Conservation (phyloP, 2,329 filamentous ascomycete species). For the Tolypocladium inflatum region DNA sequence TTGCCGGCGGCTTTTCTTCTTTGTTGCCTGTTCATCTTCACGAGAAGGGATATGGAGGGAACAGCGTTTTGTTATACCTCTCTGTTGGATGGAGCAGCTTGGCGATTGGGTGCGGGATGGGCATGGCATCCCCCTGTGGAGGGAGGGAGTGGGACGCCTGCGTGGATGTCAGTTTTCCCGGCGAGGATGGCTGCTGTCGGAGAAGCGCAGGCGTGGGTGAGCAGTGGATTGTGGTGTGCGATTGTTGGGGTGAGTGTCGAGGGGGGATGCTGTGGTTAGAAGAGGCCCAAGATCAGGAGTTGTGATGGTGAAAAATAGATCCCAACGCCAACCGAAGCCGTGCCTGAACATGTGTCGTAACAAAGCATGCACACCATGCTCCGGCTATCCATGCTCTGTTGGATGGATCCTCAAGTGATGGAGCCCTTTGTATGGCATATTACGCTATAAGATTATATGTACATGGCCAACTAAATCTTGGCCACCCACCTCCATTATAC, state of each 20-base stretch:
- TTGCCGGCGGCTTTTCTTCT: background rate
- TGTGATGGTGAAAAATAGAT: background rate
- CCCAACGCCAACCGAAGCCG: background rate
- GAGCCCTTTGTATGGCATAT: background rate
- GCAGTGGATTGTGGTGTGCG: background rate
- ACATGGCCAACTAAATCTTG: background rate
- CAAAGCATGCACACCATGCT: no score
- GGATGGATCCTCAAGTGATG: no score
- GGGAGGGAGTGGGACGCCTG: background rate
- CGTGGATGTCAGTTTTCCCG: background rate
- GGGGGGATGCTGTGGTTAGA: background rate
- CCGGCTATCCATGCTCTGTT: background rate
- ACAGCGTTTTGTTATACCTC: slow-evolving; percentile 1
- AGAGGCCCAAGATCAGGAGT: background rate
- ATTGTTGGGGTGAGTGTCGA: no score
- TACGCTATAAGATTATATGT: background rate
- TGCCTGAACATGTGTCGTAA: background rate
- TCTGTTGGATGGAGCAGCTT: slow-evolving; percentile 1
- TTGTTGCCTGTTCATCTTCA: background rate
- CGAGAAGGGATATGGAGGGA: background rate
- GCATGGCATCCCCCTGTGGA: background rate
- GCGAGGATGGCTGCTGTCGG: background rate
- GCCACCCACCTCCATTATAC: background rate
- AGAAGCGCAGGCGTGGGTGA: background rate
- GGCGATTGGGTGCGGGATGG: background rate